Conservation (phyloP, 352 stramenopile species). For the Pythium oligandrum region DNA sequence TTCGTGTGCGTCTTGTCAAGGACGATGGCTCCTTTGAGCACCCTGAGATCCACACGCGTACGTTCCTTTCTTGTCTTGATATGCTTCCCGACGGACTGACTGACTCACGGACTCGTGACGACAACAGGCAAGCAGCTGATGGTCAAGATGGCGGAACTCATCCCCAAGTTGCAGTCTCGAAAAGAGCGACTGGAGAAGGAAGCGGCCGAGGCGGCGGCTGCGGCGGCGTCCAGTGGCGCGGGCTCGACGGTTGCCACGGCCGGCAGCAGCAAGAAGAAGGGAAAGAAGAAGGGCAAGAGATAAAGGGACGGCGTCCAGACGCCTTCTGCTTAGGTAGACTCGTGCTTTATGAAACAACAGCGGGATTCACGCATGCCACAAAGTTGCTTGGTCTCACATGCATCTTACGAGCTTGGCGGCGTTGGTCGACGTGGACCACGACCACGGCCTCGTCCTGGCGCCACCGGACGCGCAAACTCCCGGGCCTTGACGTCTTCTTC, state of each 20-base stretch:
- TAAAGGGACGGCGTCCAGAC: constrained; percentile 27
- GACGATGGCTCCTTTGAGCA: constrained; percentile 61
- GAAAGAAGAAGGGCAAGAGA: constrained; percentile 81
- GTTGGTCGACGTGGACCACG: constrained; percentile 33
- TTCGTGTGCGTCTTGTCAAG: constrained; percentile 67
- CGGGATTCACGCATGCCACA: background rate
- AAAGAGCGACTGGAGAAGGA: constrained; percentile 74
- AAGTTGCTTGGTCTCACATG: background rate
- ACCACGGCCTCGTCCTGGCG: constrained; percentile 60
- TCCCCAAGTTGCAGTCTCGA: constrained; percentile 79
- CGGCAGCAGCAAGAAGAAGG: constrained; percentile 76
- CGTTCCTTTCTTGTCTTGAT: background rate
- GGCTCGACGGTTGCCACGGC: constrained; percentile 19
- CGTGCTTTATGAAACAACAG: no score
- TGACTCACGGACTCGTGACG: no score
- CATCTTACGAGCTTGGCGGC: constrained; percentile 4
- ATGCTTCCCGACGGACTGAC: no score
- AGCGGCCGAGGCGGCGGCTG: constrained; percentile 41
- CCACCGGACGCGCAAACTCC: constrained; percentile 70
- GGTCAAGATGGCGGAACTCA: constrained; percentile 85
- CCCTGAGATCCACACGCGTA: constrained; percentile 55
- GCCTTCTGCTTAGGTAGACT: background rate
- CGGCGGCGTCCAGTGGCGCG: constrained; percentile 17
- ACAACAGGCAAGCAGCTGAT: constrained; percentile 52
- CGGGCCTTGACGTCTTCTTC: constrained; percentile 63